Evolutionary conservation across 495 filamentous ascomycete species (phyloP), one percentile per base, ranked within the genome.

Genomic region (Penicillium lividum): DNA sequence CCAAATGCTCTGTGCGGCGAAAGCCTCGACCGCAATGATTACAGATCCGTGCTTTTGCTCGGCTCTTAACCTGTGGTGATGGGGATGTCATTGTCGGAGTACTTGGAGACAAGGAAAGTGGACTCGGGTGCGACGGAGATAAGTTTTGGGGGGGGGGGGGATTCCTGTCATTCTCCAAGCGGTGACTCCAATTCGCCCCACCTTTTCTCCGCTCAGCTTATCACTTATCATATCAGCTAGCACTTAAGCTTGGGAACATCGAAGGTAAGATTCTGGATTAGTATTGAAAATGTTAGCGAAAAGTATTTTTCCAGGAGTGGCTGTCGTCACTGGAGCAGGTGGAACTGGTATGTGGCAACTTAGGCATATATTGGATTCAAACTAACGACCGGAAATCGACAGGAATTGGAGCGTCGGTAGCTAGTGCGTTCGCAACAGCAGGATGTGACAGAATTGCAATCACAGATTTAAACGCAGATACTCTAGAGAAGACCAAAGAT

Each of bases 381-480:
- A 11, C 49, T 51, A 50, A 51, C 47, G 3, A 45, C 15, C 9
- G 6, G 13, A 31, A 36, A 18, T 25, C 38, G 3, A 29, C 30
- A 83, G 82, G 82, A 29, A 85, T 84, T 65, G 82, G 82, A n/a
- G 75, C 76, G 5, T 79, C 79, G 4, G 73, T 73, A 8, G 78
- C 80, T n/a, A 71, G 68, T 18, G 74, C 72, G 0, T 85, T 85
- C 63, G 81, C 77, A 0, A 55, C 63, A 3, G 74, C 74, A 47
- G 82, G 82, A n/a, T 83, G 80, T 68, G 33, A 64, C 0, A 58
- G 64, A 28, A 77, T 84, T 47, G 75, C 75, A 7, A 76, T 85
- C 54, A 78, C 77, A n/a, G 82, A 85, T 55, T 54, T 77, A 11
- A 76, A 80, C 50, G 65, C 60, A 9, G 42, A 53, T 9, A 70